These are phyloP conservation scores for Paracoccidioides lutzii DNA, from an alignment of 2,329 filamentous ascomycete species.

Conservation along the genomic window DNA sequence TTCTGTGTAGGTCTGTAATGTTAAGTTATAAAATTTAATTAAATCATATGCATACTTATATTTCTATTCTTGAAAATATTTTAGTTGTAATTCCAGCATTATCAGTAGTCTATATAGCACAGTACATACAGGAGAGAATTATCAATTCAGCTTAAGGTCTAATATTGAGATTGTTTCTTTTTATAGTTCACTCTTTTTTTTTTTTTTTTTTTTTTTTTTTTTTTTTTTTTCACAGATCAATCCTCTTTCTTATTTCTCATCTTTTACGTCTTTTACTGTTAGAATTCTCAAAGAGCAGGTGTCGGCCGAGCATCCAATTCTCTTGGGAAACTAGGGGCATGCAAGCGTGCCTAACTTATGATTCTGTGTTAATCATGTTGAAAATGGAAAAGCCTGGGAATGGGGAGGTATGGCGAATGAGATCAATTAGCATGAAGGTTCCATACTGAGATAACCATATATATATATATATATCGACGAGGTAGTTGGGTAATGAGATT, in stretches of 20 bases:
- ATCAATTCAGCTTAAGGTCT: neutral
- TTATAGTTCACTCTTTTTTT: neutral
- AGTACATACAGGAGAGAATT: neutral
- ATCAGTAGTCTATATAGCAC: neutral
- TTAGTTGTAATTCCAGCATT: too few relatives aligned
- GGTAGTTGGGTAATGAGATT: neutral
- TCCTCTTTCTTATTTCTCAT: neutral
- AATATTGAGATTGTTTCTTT: neutral
- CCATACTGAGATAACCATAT: too few relatives aligned
- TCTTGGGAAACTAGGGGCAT: neutral
- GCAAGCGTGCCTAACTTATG: neutral
- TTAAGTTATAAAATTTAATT: neutral
- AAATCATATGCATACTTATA: too few relatives aligned
- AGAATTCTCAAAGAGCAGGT: neutral
- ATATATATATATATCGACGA: neutral
- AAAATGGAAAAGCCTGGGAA: neutral
- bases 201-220: neutral
- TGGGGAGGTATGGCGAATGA: neutral
- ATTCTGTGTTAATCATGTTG: neutral
- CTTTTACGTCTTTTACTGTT: neutral
- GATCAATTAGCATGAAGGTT: too few relatives aligned
- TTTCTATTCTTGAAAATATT: too few relatives aligned
- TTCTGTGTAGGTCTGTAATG: neutral
- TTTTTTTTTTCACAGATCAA: neutral
- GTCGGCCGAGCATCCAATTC: neutral